Base-by-base conservation (phyloP, 495 filamentous ascomycete species). In the Neurospora terricola region DNA sequence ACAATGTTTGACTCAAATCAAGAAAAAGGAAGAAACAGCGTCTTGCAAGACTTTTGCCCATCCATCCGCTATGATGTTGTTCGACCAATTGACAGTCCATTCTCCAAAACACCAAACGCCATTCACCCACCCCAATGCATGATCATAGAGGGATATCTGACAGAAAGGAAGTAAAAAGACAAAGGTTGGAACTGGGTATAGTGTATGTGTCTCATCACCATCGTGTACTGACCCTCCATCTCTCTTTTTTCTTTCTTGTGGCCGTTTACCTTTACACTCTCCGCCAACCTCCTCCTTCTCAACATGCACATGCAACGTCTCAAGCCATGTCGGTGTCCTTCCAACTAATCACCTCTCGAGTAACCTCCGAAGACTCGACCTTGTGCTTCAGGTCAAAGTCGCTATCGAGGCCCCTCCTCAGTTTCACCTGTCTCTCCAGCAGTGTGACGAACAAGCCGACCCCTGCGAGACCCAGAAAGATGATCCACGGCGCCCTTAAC, bases 361-460 rank as follows among this genome's bases (percentile, higher is more conserved):
- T 66, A 34, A 36, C 23, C 54, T 66, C 54, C 7, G 27, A 18
- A 6, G 54, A 8, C 21, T 73, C 42, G 21, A 36, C n/a, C 40
- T 38, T 73, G n/a, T 54, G 37, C 71, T 77, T 78, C 27, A 78
- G 48, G 2, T 81, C 82, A 78, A 72, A 84, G 16, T 85, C 80
- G 12, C 79, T 84, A 37, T 83, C 76, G 30, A 82, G 54, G 8
- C 79, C 76, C 37, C 70, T 81, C 48, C 81, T 72, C 69, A 84
- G 62, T 69, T 73, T 72, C 23, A 83, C 73, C 42, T 82, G 75
- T 39, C 80, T 77, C 76, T 84, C 82, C n/a, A 83, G 4, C 27
- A 78, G 75, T 0, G 78, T 78, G 27, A 80, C 66, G 4, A 80
- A 14, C 38, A 83, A 75, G 7, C 77, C 77, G 6, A 69, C 27